phyloP scores from a whole-genome alignment of 2,329 filamentous ascomycete species.

The Diplodia corticola region DNA sequence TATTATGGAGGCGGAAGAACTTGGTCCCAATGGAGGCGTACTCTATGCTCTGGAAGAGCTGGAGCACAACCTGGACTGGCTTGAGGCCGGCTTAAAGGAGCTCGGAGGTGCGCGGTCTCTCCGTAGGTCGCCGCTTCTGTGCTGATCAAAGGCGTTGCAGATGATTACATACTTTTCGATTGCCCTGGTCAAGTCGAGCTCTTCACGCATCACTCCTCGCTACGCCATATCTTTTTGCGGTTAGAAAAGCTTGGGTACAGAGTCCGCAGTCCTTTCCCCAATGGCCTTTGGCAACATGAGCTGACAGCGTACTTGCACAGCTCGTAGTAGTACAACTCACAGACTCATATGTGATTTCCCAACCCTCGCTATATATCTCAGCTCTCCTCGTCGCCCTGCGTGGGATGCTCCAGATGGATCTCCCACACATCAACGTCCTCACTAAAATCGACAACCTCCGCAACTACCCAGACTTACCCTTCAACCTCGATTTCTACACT shows the following conservation, averaged over 20 bases:
- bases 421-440: constrained; percentile 91
- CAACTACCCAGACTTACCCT: constrained; percentile 81
- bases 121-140: constrained; percentile 24
- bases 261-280: constrained; percentile 56
- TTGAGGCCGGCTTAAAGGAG: constrained; percentile 76
- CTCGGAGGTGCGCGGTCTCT: constrained; percentile 57
- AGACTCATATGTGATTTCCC: constrained; percentile 89
- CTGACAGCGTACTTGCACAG: constrained; percentile 53
- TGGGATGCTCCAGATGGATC: constrained; percentile 97
- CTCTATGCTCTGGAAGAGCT: constrained; percentile 94
- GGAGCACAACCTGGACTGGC: constrained; percentile 90
- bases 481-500: constrained; percentile 96
- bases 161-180: constrained; percentile 94
- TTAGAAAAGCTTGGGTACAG: constrained; percentile 90
- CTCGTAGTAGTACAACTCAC: constrained; percentile 91
- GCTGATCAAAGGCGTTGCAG: constrained; percentile 37
- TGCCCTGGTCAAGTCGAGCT: constrained; percentile 96
- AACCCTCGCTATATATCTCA: constrained; percentile 92
- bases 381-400: constrained; percentile 89
- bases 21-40: constrained; percentile 91
- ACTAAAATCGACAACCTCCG: constrained; percentile 96
- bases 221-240: constrained; percentile 88
- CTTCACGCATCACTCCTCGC: constrained; percentile 89
- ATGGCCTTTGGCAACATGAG: constrained; percentile 15
- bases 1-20: constrained; percentile 85